Base-by-base conservation (phyloP, 2,329 filamentous ascomycete species). In the Aschersonia sp. region DNA sequence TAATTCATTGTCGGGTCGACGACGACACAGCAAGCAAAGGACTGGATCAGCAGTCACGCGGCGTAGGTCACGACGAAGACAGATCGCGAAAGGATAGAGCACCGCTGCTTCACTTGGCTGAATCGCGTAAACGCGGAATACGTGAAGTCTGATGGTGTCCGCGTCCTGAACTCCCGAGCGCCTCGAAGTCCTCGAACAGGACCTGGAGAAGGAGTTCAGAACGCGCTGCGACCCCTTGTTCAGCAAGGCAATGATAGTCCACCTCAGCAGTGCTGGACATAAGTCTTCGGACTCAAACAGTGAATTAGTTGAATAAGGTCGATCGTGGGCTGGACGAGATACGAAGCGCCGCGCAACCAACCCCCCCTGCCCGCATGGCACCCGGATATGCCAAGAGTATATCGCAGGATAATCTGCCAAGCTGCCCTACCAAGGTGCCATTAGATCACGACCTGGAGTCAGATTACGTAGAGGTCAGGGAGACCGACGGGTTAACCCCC, bases 191-290 rank as follows among this genome's bases (percentile, higher is more conserved):
- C 61, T 73, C 12, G 61, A 65, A 55, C 65, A 63, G 42, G 64
- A 68, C 31, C 63, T 78, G 1, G 73, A 75, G 54, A 58, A 60
- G 0, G 73, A 77, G 48, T 72, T 78, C 47, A 64, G 68, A 51
- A 54, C 59, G 29, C 62, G 63, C 10, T 68, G 71, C 51, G 69
- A 72, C 5, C 63, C 66, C 9, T 59, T 78, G 4, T 71, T 70
- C 55, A 61, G 58, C 42, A 74, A 73, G 51, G 67, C 63, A 1
- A 61, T 65, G 49, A 65, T 67, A 2, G 58, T 68, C 6, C 57
- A 60, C 12, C 43, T 35, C 10, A 43, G 45, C 30, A 56, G 56
- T 45, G 46, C 53, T 30, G 46, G 51, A 7, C 59, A 60, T 31
- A 64, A 67, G 40, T 66, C 68, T 42, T 68, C 69, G 52, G 66